These are phyloP conservation scores for Rhizopogon rudus DNA, from an alignment of 768 basidiomycete species.

Conservation along the genomic window DNA sequence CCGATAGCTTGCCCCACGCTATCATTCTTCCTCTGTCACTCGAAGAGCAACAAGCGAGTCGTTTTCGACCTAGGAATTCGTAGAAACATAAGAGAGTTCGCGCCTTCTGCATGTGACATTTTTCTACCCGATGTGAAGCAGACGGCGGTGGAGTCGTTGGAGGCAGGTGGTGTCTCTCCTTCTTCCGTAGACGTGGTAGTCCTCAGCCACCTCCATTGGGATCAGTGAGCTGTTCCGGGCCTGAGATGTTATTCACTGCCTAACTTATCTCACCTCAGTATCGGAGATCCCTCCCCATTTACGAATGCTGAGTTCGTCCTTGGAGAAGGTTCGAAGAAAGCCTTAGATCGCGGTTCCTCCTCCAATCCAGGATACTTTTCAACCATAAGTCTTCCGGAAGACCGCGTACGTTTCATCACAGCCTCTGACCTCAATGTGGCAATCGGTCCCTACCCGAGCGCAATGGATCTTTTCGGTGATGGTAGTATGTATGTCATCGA, in stretches of 20 bases:
- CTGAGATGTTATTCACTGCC: conserved; percentile 36
- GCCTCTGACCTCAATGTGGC: conserved; percentile 26
- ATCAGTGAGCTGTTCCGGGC: conserved; percentile 34
- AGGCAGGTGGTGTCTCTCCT: conserved; percentile 39
- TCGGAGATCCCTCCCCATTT: conserved; percentile 41
- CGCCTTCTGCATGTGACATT: conserved; percentile 17
- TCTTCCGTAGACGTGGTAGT: conserved; percentile 38
- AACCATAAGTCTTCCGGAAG: conserved; percentile 28
- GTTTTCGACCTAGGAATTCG: conserved; percentile 57
- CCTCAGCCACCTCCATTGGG: conserved; percentile 50
- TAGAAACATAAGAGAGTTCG: conserved; percentile 37
- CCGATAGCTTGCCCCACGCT: conserved; percentile 37
- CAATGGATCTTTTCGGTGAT: conserved; percentile 48
- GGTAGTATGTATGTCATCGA: conserved; percentile 54
- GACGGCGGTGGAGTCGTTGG: conserved; percentile 38
- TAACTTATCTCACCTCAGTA: conserved; percentile 37
- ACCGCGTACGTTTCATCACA: conserved; percentile 30
- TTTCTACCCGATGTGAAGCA: conserved; percentile 20
- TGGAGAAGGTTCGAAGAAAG: conserved; percentile 29
- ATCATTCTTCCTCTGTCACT: conserved; percentile 49
- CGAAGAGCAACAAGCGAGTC: conserved; percentile 31
- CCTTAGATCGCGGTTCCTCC: conserved; percentile 33
- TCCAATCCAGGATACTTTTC: conserved; percentile 26
- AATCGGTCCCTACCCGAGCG: conserved; percentile 42
- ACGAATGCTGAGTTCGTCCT: conserved; percentile 39